Evolutionary conservation across 2,329 filamentous ascomycete genomes (phyloP).

Genomic region (Thielaviopsis punctulata): DNA sequence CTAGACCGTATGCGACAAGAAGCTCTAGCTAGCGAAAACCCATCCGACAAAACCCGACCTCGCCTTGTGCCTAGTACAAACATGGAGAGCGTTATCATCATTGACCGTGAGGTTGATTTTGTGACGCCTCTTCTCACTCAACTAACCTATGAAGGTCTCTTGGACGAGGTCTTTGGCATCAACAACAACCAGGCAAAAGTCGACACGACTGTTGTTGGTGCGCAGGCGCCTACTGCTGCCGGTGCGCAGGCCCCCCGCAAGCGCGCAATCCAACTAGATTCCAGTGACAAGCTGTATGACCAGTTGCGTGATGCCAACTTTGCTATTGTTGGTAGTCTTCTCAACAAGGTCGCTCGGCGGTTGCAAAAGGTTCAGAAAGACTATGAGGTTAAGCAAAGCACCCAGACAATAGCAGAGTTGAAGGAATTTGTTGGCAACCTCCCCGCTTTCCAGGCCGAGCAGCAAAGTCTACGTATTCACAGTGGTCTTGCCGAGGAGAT

Average conservation of each 20-base stretch:
- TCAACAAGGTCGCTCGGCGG: conserved; percentile 81
- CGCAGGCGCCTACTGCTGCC: conserved; percentile 38
- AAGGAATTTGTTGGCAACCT: conserved; percentile 91
- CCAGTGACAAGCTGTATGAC: conserved; percentile 73
- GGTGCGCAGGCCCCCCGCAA: conserved; percentile 50
- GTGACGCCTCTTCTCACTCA: conserved; percentile 85
- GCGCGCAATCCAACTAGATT: conserved; percentile 75
- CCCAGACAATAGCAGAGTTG: conserved; percentile 78
- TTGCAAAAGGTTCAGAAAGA: conserved; percentile 68
- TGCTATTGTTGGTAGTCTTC: conserved; percentile 71
- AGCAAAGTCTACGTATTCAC: conserved; percentile 81
- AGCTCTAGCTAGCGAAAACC: conserved; percentile 61
- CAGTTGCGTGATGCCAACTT: conserved; percentile 88
- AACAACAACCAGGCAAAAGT: conserved; percentile 86
- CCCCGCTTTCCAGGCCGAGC: conserved; percentile 81
- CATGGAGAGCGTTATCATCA: conserved; percentile 81
- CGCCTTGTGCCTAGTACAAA: conserved; percentile 71
- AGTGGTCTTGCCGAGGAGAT: conserved; percentile 89
- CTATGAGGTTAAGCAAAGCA: conserved; percentile 77
- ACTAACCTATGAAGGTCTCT: conserved; percentile 86
- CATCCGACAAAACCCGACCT: conserved; percentile 39
- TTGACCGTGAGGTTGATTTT: conserved; percentile 89
- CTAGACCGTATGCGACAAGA: conserved; percentile 86
- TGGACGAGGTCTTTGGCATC: conserved; percentile 87
- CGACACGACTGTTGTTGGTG: conserved; percentile 74